These are phyloP conservation scores for Leccinum solheimii DNA, from an alignment of 1,284 basidiomycete species.

Conservation along the genomic window DNA sequence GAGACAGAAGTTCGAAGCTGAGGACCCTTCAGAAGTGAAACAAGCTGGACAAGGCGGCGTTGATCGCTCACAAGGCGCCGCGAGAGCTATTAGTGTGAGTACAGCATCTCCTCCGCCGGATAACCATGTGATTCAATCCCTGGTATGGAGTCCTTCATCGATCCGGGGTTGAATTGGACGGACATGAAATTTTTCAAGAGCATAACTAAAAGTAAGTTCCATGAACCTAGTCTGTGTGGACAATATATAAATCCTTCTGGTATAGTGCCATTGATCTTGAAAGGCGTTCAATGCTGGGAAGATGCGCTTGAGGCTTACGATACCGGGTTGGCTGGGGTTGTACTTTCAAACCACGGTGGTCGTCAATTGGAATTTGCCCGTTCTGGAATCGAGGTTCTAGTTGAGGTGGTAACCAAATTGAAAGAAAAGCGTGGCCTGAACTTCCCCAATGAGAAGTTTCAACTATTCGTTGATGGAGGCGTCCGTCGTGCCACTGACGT, in stretches of 20 bases:
- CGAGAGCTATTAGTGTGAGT: conserved; percentile 87
- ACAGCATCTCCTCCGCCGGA: not conserved
- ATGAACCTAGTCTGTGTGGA: not conserved
- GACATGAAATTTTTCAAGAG: conserved; percentile 88
- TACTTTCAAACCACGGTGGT: conserved; percentile 91
- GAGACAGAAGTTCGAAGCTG: conserved; percentile 93
- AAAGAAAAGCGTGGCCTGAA: conserved; percentile 61
- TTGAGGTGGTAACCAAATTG: conserved; percentile 80
- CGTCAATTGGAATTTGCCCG: conserved; percentile 91
- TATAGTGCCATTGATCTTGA: conserved; percentile 87
- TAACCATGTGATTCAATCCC: conserved; percentile 1
- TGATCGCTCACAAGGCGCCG: conserved; percentile 88
- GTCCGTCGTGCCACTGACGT: conserved; percentile 91
- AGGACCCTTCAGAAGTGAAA: conserved; percentile 71
- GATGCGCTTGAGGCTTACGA: conserved; percentile 91
- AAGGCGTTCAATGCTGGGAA: conserved; percentile 94
- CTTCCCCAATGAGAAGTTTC: conserved; percentile 70
- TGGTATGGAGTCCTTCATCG: conserved; percentile 83
- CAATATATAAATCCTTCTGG: conserved; percentile 1
- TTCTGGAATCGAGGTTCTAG: conserved; percentile 88
- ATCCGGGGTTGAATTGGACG: conserved; percentile 84
- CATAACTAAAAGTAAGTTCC: conserved; percentile 75
- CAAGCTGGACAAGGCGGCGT: conserved; percentile 59
- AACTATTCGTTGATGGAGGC: conserved; percentile 91
- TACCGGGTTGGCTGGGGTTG: conserved; percentile 77